phyloP scores from a whole-genome alignment of 148 eudicot genomes.

The Rhododendron simsii region DNA sequence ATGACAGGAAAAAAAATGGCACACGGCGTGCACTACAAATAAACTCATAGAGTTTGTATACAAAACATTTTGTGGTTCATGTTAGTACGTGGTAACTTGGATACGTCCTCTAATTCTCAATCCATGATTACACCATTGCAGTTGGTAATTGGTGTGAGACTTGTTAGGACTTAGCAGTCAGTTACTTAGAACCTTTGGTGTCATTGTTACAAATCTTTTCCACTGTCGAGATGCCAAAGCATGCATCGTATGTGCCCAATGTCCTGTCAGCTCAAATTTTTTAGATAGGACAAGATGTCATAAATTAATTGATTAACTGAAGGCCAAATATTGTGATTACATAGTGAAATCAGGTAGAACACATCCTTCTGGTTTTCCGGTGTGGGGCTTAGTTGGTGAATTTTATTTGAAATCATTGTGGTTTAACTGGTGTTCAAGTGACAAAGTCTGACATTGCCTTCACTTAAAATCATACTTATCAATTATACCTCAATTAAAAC shows the following conservation, averaged over 20 bases:
- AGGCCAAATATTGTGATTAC: neutral
- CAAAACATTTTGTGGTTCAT: neutral
- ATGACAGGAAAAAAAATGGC: neutral
- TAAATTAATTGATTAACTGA: neutral
- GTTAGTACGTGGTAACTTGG: neutral
- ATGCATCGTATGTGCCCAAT: neutral
- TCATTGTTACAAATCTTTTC: neutral
- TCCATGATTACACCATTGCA: neutral
- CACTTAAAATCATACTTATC: neutral
- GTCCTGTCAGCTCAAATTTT: neutral
- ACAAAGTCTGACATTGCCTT: neutral
- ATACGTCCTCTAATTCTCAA: neutral
- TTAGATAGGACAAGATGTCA: neutral
- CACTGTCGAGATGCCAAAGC: neutral
- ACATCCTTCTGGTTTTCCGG: neutral
- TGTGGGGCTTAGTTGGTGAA: neutral
- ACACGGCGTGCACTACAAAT: neutral
- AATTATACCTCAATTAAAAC: neutral
- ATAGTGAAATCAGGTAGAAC: neutral
- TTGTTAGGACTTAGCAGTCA: neutral
- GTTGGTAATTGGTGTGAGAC: neutral
- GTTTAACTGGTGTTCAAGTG: neutral
- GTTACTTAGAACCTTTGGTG: neutral
- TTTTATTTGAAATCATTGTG: neutral
- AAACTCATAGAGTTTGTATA: neutral